Base-by-base conservation (phyloP, 306 rosid species). In the Lithocarpus polystachyus region DNA sequence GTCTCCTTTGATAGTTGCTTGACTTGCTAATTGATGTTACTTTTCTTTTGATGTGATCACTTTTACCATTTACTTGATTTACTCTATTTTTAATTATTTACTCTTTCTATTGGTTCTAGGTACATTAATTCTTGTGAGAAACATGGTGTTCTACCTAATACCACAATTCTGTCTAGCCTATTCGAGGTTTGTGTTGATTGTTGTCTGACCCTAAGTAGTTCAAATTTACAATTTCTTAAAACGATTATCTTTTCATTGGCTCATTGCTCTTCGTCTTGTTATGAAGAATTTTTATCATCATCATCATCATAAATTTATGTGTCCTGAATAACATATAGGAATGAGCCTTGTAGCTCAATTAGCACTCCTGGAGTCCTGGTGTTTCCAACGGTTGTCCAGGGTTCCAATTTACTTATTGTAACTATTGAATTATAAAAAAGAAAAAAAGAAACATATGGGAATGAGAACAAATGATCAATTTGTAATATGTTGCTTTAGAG, bases 121-220 rank as follows among this genome's bases (percentile, higher is more conserved):
- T 93, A 93, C 78, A 77, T 91, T 61, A 81, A 79, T 75, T 89
- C 84, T 74, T 93, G 97, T 85, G 79, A 83, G 83, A 88, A 80
- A 81, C 92, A 85, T 71, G 91, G 81, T 74, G 91, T 89, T 64
- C 71, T 74, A 64, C 92, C 96, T 23, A 91, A 81, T 72, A 61
- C 83, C 73, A 57, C 90, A 75, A 82, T 93, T 84, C 79, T 91
- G 86, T 82, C 92, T 22, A 79, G 82, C 76, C 77, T 93, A 51
- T 78, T 82, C 64, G 85, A 91, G 97, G 97, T 93, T 48, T 82
- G 91, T 77, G 56, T 80, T 77, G 57, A 51, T 76, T 81, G 3
- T 71, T 22, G 0, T 29, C 54, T 52, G 22, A 5, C 51, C 51
- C 4, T 17, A 43, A 51, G 10, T 22, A 70, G 18, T 68, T 68